Conservation (phyloP, 257 asterid genomes). For the Solanum gandarillasii region DNA sequence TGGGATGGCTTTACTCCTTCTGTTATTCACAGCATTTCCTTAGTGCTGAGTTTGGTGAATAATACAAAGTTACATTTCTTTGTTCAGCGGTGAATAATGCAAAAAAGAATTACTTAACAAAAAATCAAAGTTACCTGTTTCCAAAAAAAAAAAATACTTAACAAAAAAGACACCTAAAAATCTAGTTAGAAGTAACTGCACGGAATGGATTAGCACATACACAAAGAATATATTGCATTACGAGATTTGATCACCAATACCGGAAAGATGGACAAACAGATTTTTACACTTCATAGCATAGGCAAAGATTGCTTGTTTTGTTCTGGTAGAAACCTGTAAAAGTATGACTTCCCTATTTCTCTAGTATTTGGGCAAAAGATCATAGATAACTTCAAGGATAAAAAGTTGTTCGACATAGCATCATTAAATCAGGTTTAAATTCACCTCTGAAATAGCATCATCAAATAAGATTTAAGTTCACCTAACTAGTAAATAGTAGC, state of each 20-base stretch:
- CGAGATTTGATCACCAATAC: not conserved
- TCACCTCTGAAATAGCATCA: not conserved
- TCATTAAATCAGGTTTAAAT: not conserved
- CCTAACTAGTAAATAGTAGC: not conserved
- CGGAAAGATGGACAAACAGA: not conserved
- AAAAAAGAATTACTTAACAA: not conserved
- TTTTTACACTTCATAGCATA: not conserved
- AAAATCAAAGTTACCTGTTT: not conserved
- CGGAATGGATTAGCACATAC: not conserved
- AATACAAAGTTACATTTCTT: not conserved
- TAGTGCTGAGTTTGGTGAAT: not conserved
- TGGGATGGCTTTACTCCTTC: not conserved
- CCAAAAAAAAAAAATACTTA: too few species aligned
- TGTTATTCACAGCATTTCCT: not conserved
- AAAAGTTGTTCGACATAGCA: not conserved
- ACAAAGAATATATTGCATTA: not conserved
- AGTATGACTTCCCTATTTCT: not conserved
- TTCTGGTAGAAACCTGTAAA: not conserved
- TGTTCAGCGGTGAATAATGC: not conserved
- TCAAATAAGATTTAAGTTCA: not conserved
- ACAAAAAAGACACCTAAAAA: not conserved
- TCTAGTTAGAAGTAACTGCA: not conserved
- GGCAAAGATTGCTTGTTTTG: not conserved
- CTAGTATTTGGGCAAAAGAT: not conserved
- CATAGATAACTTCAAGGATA: not conserved